phyloP scores from a whole-genome alignment of 73 alveolate genomes.

The Strombidium stylifer region DNA sequence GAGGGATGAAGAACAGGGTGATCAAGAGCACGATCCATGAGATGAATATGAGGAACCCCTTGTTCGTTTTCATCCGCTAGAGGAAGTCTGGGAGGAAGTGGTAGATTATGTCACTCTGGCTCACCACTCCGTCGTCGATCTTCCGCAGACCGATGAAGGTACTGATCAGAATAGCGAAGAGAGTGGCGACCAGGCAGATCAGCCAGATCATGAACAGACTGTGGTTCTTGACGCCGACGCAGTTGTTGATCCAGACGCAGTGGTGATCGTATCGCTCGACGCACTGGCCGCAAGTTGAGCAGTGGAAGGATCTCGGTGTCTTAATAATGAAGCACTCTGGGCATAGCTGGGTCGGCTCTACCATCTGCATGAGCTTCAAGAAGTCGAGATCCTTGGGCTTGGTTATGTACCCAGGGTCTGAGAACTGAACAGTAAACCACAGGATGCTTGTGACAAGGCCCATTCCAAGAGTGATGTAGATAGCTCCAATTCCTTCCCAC shows the following conservation, averaged over 20 bases:
- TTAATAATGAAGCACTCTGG: constrained; percentile 7
- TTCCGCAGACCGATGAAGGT: too few species aligned
- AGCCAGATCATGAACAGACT: constrained; percentile 11
- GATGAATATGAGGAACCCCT: too few species aligned
- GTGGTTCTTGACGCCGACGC: constrained; percentile 54
- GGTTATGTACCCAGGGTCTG: constrained; percentile 18
- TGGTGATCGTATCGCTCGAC: constrained; percentile 55
- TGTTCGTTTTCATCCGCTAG: too few species aligned
- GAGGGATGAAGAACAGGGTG: too few species aligned
- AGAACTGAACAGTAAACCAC: not conserved
- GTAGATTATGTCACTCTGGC: too few species aligned
- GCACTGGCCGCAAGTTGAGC: constrained; percentile 1
- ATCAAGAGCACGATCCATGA: too few species aligned
- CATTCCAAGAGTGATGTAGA: not conserved
- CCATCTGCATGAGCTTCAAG: not conserved
- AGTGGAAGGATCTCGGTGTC: constrained; percentile 2
- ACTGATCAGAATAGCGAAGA: too few species aligned
- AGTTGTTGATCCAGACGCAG: constrained; percentile 58
- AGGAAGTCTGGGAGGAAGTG: too few species aligned
- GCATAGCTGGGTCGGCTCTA: constrained; percentile 16
- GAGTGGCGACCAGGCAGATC: too few species aligned
- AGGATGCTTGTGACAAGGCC: not conserved
- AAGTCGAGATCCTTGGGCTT: constrained; percentile 8
- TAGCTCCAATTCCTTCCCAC: not conserved
- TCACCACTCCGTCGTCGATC: too few species aligned